Base-by-base conservation (phyloP, 1,284 basidiomycete genomes). In the Inonotus hispidus region DNA sequence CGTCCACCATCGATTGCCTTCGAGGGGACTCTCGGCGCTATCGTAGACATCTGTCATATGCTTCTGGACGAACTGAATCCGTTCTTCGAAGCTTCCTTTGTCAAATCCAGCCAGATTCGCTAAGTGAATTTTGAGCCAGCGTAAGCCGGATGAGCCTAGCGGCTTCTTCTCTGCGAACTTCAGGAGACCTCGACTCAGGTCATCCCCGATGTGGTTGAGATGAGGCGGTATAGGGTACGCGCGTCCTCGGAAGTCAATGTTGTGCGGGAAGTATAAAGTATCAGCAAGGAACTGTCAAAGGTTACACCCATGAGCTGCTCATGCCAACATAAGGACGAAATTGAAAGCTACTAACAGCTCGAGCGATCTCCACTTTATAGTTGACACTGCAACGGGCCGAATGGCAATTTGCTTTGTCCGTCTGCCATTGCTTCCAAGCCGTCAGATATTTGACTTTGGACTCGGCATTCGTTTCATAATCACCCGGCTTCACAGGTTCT, bases 191-290 rank as follows among this genome's bases (percentile, higher is more conserved):
- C 96, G 88, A 66, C 89, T 91, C 16, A 99, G 79, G 71, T 99
- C 96, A 72, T 99, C 93, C 21, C 96, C 96, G 58, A 98, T 92
- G 69, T 99, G 97, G 69, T 90, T 95, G 63, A 99, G 79, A 76
- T 98, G 93, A 1, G 96, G 94, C 0, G 97, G 95, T 57, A 98
- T 89, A 2, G 97, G 96, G 71, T 99, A 99, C 0, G 96, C 95
- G 58, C 96, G 88, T 3, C 97, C 97, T 65, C 96, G 87, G 83
- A 99, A 99, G 74, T 99, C 97, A 70, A 99, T 81, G 74, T 98
- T 98, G 75, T 99, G 97, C 0, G 96, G 96, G 64, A 97, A 82
- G 75, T 95, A 99, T 73, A 99, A 90, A 0, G 79, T 85, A 69
- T 98, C 93, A 39, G 83, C 84, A 50, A 94, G 74, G 79, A 93